Evolutionary conservation across 1,284 basidiomycete species (phyloP), one percentile per base, ranked within the genome.

Genomic region (Acaromyces ingoldii): DNA sequence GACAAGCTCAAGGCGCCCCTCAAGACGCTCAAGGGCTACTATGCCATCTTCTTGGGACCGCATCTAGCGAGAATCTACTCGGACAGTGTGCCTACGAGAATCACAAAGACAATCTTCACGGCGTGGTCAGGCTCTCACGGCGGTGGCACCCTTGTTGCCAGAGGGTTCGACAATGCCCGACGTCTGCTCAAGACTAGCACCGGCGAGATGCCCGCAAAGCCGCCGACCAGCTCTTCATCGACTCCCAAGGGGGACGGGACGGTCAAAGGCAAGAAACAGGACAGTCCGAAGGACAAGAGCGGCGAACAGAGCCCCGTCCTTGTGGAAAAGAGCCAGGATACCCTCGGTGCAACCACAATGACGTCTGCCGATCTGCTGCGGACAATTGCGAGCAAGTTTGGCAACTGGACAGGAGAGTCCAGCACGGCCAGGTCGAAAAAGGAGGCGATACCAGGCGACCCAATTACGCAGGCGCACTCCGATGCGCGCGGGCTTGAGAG

Each of bases 1-100:
- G 80, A 80, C 51, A 82, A 82, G 66, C 76, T 82, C 30, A 79
- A 79, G 48, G 77, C 78, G 51, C 70, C 58, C 2, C 70, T 82
- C 31, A 56, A 49, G 26, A 55, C 58, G 29, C 57, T 64, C 39
- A 63, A 70, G 36, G 76, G 75, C 15, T 59, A 77, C 25, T 78
- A 73, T n/a, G 73, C 80, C 53, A 77, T 82, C 11, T 81, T 80
- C 53, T 79, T 80, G 49, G 78, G 80, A 51, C 78, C 73, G 2
- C 69, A 72, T 13, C 74, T 75, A 13, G 80, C 79, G 21, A 76
- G 79, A 15, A 63, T 81, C 11, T 69, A 69, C 39, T 48, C 51
- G 17, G 57, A 69, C 26, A 59, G 56, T 33, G 60, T 69, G 28
- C 53, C 59, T 15, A 58, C 59, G 25, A 55, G 66, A 6, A 38